Conservation (phyloP, 768 basidiomycete species). For the Boletus subparvulus region DNA sequence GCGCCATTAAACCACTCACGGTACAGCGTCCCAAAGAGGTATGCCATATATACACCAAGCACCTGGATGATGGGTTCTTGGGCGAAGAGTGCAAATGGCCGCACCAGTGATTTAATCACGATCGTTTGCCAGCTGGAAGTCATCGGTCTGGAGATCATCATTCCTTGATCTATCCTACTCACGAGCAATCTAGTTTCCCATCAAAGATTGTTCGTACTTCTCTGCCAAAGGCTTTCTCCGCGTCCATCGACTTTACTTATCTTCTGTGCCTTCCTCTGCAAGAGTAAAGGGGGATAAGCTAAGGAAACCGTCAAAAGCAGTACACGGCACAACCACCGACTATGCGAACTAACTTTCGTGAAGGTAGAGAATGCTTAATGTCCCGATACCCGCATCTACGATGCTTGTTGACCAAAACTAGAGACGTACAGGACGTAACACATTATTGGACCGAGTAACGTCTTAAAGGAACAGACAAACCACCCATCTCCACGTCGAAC, state of each 20-base stretch:
- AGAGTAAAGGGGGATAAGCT: slow-evolving; percentile 32
- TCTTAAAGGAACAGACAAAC: slow-evolving; percentile 33
- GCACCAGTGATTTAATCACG: slow-evolving; percentile 50
- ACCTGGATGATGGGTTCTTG: slow-evolving; percentile 68
- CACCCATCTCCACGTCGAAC: slow-evolving; percentile 72
- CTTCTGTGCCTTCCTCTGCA: slow-evolving; percentile 50
- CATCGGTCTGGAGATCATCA: neutral
- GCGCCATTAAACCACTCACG: slow-evolving; percentile 36
- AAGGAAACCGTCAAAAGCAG: slow-evolving; percentile 8
- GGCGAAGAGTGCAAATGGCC: slow-evolving; percentile 67
- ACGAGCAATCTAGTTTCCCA: slow-evolving; percentile 41
- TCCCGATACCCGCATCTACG: slow-evolving; percentile 52
- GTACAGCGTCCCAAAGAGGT: slow-evolving; percentile 64
- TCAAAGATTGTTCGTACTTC: slow-evolving; percentile 52
- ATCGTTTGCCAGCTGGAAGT: slow-evolving; percentile 49
- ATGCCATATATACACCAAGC: slow-evolving; percentile 66
- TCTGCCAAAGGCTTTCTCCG: slow-evolving; percentile 41
- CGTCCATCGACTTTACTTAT: slow-evolving; percentile 46
- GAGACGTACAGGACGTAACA: neutral
- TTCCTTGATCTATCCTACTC: slow-evolving; percentile 17
- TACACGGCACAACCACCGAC: neutral
- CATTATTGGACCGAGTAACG: neutral
- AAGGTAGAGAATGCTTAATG: slow-evolving; percentile 54
- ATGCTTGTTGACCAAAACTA: slow-evolving; percentile 71
- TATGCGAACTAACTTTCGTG: slow-evolving; percentile 53